A percentile compares a stretch with the other conserved stretches of the same genome.
Conservation (phyloP, 768 basidiomycete genomes). For the Lentinula aciculospora region DNA sequence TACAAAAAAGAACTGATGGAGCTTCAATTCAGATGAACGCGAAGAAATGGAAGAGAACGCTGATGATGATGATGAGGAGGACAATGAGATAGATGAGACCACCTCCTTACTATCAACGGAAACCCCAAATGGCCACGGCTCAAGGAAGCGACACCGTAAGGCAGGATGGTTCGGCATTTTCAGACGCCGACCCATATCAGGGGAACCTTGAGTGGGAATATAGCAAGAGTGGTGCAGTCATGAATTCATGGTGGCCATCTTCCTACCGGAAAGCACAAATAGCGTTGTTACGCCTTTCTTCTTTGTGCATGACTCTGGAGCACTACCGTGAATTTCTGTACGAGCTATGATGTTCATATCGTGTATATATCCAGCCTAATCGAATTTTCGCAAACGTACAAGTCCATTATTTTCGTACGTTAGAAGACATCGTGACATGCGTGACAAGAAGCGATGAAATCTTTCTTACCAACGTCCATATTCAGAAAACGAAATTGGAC, state of each 20-base stretch:
- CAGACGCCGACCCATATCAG: slow-evolving; percentile 15
- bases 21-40: slow-evolving; percentile 23
- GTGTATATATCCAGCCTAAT: no score
- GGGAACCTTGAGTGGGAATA: not conserved
- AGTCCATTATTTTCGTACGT: no score
- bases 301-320: no score
- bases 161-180: slow-evolving; percentile 50
- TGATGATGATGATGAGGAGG: slow-evolving; percentile 39
- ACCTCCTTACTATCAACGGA: slow-evolving; percentile 22
- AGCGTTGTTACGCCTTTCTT: not conserved
- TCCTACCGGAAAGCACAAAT: not conserved
- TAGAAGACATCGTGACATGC: no score
- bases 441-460: slow-evolving; percentile 21
- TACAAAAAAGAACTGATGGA: not conserved
- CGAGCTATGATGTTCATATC: no score
- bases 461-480: not conserved
- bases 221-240: no score
- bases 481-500: not conserved
- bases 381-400: no score
- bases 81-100: slow-evolving; percentile 38
- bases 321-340: no score
- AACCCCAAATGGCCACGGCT: slow-evolving; percentile 22
- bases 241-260: no score
- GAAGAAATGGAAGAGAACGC: slow-evolving; percentile 65
- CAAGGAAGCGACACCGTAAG: slow-evolving; percentile 14